Conservation (phyloP, 208 protist genomes). For the Trypanosoma theileri region DNA sequence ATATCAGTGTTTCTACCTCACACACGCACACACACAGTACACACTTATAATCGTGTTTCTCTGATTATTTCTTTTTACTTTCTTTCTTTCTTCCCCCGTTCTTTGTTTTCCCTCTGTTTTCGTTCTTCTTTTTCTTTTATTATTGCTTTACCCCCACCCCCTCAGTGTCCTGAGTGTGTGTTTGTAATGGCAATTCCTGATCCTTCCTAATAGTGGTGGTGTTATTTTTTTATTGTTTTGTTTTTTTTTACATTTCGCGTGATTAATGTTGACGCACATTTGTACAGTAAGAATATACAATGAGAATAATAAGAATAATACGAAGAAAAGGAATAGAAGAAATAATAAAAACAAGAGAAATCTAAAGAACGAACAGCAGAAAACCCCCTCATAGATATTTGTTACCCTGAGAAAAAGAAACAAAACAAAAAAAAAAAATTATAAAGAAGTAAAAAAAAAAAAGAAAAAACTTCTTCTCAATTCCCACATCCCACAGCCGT, state of each 20-base stretch:
- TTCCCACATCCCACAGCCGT: too few species aligned
- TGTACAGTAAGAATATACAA: slow-evolving; percentile 22
- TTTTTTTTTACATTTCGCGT: slow-evolving; percentile 6
- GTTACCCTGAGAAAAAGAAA: too few species aligned
- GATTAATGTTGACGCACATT: too few species aligned
- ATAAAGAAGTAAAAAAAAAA: too few species aligned
- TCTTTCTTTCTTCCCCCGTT: background rate
- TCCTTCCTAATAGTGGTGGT: background rate
- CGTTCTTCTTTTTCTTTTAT: slow-evolving; percentile 17
- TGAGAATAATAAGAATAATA: slow-evolving; percentile 13
- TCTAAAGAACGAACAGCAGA: slow-evolving; percentile 22
- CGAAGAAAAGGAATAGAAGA: background rate
- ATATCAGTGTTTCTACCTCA: too few species aligned
- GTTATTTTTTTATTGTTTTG: background rate
- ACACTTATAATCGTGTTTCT: slow-evolving; percentile 12
- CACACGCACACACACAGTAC: too few species aligned
- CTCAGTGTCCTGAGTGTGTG: background rate
- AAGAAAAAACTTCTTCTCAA: too few species aligned
- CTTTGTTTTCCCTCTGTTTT: slow-evolving; percentile 11
- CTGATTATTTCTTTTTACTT: slow-evolving; percentile 1
- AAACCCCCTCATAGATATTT: too few species aligned
- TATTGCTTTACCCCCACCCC: background rate
- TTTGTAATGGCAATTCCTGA: background rate
- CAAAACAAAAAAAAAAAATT: too few species aligned
- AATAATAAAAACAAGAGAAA: slow-evolving; percentile 7